phyloP scores from a whole-genome alignment of 2,329 filamentous ascomycete species.

The Microdochium paspali region DNA sequence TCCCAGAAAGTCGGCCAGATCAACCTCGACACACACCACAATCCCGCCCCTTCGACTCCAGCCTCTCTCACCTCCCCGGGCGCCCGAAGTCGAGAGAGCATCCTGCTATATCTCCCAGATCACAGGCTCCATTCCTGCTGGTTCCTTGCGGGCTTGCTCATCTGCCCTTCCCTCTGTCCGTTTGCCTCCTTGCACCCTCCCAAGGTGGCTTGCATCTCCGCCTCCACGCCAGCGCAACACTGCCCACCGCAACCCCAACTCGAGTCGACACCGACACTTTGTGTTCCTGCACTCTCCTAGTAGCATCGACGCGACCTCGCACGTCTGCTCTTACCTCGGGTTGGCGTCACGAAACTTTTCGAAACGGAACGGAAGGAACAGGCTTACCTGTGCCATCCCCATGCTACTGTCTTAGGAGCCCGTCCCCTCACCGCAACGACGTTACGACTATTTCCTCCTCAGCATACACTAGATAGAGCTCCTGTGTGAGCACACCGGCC shows the following conservation, averaged over 20 bases:
- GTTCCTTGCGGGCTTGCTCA: neutral
- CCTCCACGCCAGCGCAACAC: neutral
- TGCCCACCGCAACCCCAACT: constrained; percentile 4
- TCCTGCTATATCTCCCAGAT: neutral
- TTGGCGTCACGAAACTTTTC: too few species aligned
- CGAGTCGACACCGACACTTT: constrained; percentile 16
- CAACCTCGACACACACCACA: neutral
- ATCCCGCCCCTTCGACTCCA: neutral
- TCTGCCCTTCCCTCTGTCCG: neutral
- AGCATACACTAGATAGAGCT: neutral
- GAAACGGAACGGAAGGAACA: neutral
- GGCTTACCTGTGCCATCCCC: constrained; percentile 5
- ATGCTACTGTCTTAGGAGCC: constrained; percentile 1
- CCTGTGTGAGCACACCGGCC: neutral
- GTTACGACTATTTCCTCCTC: neutral
- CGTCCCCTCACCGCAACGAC: constrained; percentile 6
- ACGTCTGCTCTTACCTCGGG: constrained; percentile 7
- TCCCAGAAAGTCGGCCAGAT: constrained; percentile 1
- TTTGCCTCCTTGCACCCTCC: too few species aligned
- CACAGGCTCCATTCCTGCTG: neutral
- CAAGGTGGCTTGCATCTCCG: constrained; percentile 6
- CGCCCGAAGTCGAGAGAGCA: neutral
- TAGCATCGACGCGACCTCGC: constrained; percentile 6
- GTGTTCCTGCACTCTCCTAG: constrained; percentile 13
- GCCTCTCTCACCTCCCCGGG: neutral